Evolutionary conservation across 2,329 filamentous ascomycete species (phyloP), one percentile per base, ranked within the genome.

Genomic region (Whalleya microplaca): DNA sequence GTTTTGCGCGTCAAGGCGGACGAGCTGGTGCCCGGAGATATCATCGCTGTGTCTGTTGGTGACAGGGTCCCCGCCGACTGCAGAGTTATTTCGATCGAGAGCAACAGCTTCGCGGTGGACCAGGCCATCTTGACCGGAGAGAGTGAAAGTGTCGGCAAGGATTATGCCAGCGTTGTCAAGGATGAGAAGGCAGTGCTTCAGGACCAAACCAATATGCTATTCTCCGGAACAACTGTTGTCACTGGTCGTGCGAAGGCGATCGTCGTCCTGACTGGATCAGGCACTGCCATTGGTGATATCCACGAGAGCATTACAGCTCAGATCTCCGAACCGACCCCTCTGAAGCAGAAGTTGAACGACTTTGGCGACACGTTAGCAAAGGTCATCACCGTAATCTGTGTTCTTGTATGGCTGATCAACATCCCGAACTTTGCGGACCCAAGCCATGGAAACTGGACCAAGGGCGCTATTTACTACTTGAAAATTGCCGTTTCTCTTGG

Each of bases 401-500:
- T 98, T 63, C 80, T 96, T 55, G 95, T 99, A 67, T 99, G 95
- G 95, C 81, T 98, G 58, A 99, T 99, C 82, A 99, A 99, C 78
- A 91, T 98, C 66, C 89, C 91, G 69, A 92, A 99, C 79, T 99
- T 99, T 82, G 95, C 86, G 71, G 95, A 99, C 70, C 92, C 93
- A 23, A 89, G 90, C 64, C 94, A 97, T 68, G 95, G 95, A 68
- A 90, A 86, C 75, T 97, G 92, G 88, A 85, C 91, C 62, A 99
- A 98, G 80, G 95, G 95, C 58, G 95, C 95, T 57, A 98, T 99
- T 70, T 99, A 99, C 83, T 99, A 99, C 76, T 86, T 99, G 69
- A 99, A 99, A 83, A 99, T 99, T 72, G 95, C 95, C 42, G 96
- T 99, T 42, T 99, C 95, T 48, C 89, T 99, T 40, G 96, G 95